A percentile compares a stretch with the other conserved stretches of the same genome.
phyloP scores from a whole-genome alignment of 805 yeast species.

The Candida krabiensis region DNA sequence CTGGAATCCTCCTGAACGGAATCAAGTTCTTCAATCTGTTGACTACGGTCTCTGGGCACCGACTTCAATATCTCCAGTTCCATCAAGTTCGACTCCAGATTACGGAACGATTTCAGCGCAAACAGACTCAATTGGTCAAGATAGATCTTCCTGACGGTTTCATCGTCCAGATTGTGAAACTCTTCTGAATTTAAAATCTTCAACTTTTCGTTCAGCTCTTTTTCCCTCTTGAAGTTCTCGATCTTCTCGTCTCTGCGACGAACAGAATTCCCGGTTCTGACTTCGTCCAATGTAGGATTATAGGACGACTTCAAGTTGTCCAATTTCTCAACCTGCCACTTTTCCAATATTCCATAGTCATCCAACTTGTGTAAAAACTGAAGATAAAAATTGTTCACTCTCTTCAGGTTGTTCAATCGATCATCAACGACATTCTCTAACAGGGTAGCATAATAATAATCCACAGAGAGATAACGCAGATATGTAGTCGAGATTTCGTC shows the following conservation, averaged over 20 bases:
- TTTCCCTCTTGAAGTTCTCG: constrained; percentile 61
- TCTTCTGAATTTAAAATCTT: constrained; percentile 36
- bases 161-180: constrained; percentile 59
- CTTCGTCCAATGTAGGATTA: constrained; percentile 43
- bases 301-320: constrained; percentile 40
- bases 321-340: constrained; percentile 37
- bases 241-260: constrained; percentile 69
- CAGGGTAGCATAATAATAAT: constrained; percentile 54
- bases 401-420: constrained; percentile 36
- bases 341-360: constrained; percentile 43
- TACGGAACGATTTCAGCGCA: constrained; percentile 52
- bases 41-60: constrained; percentile 34
- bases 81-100: constrained; percentile 58
- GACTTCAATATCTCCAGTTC: constrained; percentile 64
- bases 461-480: constrained; percentile 57
- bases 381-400: constrained; percentile 43
- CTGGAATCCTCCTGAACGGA: constrained; percentile 11
- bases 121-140: constrained; percentile 54
- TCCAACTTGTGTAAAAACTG: constrained; percentile 46
- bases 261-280: constrained; percentile 38
- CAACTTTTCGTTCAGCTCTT: constrained; percentile 48
- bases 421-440: constrained; percentile 33
- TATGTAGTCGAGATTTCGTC: constrained; percentile 69
- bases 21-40: constrained; percentile 7
- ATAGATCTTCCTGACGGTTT: constrained; percentile 53